Base-by-base conservation (phyloP, 1,139 yeast species). In the Yamadazyma membranifaciens region DNA sequence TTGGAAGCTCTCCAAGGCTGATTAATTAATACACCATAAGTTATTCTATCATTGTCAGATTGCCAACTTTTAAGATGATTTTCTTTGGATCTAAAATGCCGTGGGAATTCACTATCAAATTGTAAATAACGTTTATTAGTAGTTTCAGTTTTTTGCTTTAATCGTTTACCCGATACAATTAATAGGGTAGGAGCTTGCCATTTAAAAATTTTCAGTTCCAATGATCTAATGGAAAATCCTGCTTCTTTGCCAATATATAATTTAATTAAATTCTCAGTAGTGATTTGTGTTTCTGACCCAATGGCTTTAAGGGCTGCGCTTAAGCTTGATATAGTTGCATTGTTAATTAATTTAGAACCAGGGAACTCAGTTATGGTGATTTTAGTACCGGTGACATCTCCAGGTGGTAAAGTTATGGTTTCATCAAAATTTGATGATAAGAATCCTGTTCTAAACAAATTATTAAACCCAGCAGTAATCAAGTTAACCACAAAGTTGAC, bases 101-200 rank as follows among this genome's bases (percentile, higher is more conserved):
- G 63, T 0, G 89, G 88, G 50, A 62, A 83, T 20, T 71, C 73
- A 3, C 69, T 56, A 20, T 70, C 69, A 50, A 84, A 83, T 27
- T 65, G 62, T 27, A 67, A 67, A 51, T 77, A 81, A 33, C 84
- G 56, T 45, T 70, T 73, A 48, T 77, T 77, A 22, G 69, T 59
- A 2, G 60, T 57, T 1, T 56, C 54, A 4, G 75, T 67, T 45
- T 74, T 67, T n/a, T 58, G 41, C 38, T 56, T 58, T 26, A 83
- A 60, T 33, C 81, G 55, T 49, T 69, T 74, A 0, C 97, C 98
- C 4, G 80, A 75, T 0, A 91, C 71, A 0, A 91, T 48, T 10
- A 91, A 49, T 2, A 88, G 57, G 0, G 96, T 80, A 0, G 96
- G 96, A 0, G 96, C 95, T 50, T 78, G 81, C 96, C 97, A 91